A percentile compares a stretch with the other conserved stretches of the same genome.
Evolutionary conservation across 1,284 basidiomycete species (phyloP).

Genomic region (Albatrellus sp.): DNA sequence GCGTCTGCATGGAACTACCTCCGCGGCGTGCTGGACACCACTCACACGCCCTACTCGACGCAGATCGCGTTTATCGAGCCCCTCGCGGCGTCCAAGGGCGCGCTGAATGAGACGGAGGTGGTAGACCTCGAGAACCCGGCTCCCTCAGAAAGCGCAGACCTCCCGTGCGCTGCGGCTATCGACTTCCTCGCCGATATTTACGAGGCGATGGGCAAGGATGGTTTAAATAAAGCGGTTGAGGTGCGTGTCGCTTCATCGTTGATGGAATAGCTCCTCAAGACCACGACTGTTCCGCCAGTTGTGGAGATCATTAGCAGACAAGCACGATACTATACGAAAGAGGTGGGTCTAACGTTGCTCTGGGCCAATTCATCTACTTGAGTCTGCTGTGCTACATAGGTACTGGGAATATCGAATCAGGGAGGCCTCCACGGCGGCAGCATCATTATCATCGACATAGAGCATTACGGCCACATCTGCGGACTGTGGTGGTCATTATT

Average conservation of each 20-base stretch:
- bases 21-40: constrained; percentile 58
- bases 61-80: constrained; percentile 51
- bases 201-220: constrained; percentile 40
- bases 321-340: constrained; percentile 70
- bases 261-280: constrained; percentile 4
- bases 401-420: constrained; percentile 32
- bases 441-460: too few relatives aligned
- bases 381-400: constrained; percentile 15
- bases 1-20: constrained; percentile 92
- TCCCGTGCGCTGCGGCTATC: constrained; percentile 68
- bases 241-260: constrained; percentile 21
- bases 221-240: constrained; percentile 35
- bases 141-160: constrained; percentile 52
- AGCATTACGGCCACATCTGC: too few relatives aligned
- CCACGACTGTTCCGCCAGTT: constrained; percentile 26
- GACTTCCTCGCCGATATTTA: constrained; percentile 81
- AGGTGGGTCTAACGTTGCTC: constrained; percentile 35
- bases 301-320: constrained; percentile 59
- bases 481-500: too few relatives aligned
- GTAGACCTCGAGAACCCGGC: constrained; percentile 66
- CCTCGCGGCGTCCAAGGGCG: constrained; percentile 32
- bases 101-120: constrained; percentile 25
- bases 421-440: constrained; percentile 20
- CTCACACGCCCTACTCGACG: constrained; percentile 41
- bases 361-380: constrained; percentile 6